Percentiles rank a stretch among this genome's conserved stretches.
Conservation (phyloP, 2,329 filamentous ascomycete species). For the Magnaporthiopsis incrustans region DNA sequence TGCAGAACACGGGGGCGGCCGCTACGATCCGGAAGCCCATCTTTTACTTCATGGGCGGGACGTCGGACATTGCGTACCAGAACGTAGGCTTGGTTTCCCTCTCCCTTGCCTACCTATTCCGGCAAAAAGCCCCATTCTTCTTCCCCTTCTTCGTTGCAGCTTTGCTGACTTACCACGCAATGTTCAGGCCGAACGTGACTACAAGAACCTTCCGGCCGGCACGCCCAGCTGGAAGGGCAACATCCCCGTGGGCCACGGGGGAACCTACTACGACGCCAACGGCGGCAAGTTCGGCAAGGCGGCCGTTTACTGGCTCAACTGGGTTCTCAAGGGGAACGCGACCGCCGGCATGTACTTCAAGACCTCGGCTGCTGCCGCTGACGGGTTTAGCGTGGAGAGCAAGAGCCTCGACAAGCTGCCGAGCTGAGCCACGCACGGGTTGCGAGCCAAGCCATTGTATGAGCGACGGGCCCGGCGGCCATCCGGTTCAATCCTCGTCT, state of each 20-base stretch:
- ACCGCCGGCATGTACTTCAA: not conserved
- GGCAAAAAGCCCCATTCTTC: not conserved
- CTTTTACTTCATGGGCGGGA: slow-evolving; percentile 9
- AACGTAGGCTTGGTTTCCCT: not conserved
- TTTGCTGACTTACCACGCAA: not conserved
- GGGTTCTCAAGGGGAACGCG: not conserved
- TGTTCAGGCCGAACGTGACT: slow-evolving; percentile 3
- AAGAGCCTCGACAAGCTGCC: slow-evolving; percentile 1
- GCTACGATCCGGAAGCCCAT: slow-evolving; percentile 8
- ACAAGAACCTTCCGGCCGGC: slow-evolving; percentile 3
- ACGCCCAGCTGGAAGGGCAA: slow-evolving; percentile 6
- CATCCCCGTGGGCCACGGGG: not conserved
- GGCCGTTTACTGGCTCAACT: not conserved
- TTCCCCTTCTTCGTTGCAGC: not conserved
- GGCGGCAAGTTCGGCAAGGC: slow-evolving; percentile 7
- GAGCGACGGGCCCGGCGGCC: too few species aligned
- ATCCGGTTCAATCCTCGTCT: too few species aligned
- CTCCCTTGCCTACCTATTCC: too few species aligned
- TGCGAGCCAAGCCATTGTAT: too few species aligned
- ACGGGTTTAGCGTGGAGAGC: not conserved
- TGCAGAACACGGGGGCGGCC: not conserved
- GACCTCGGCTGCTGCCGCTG: not conserved
- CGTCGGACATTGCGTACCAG: slow-evolving; percentile 2
- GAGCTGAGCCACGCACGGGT: not conserved
- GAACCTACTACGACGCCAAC: slow-evolving; percentile 3